Percentiles rank a stretch among this genome's conserved stretches.
phyloP scores from a whole-genome alignment of 1,139 yeast genomes.

The Nadsonia starkeyi-henricii region DNA sequence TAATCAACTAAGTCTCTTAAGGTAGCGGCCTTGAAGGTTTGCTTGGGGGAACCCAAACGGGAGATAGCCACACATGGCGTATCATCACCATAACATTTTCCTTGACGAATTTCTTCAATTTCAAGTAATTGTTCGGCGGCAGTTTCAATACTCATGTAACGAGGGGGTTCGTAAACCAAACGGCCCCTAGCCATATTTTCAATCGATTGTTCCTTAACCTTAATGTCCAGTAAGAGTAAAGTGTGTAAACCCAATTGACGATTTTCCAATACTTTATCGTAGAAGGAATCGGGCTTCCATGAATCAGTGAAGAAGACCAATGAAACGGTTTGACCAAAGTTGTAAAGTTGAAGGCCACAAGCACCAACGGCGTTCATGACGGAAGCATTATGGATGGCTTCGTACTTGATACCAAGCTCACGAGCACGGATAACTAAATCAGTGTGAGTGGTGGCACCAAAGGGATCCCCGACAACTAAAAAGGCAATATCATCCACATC shows the following conservation, averaged over 20 bases:
- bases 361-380: conserved; percentile 98
- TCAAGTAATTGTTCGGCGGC: conserved; percentile 83
- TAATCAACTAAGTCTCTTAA: conserved; percentile 51
- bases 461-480: conserved; percentile 92
- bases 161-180: conserved; percentile 86
- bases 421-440: conserved; percentile 86
- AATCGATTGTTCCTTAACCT: conserved; percentile 90
- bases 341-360: conserved; percentile 88
- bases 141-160: conserved; percentile 86
- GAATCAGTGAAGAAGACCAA: conserved; percentile 86
- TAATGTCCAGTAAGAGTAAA: conserved; percentile 72
- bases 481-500: conserved; percentile 74
- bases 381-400: conserved; percentile 85
- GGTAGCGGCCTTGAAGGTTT: conserved; percentile 74
- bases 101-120: conserved; percentile 62
- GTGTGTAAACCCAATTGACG: conserved; percentile 86
- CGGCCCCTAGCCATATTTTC: conserved; percentile 92
- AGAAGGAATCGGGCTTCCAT: conserved; percentile 96
- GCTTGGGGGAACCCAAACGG: conserved; percentile 77
- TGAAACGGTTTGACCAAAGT: conserved; percentile 93
- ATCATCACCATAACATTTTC: conserved; percentile 53
- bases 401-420: conserved; percentile 63
- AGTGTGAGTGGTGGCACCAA: conserved; percentile 96
- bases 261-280: conserved; percentile 78
- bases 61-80: conserved; percentile 93